Percentiles rank a stretch among this genome's conserved stretches.
These are phyloP conservation scores for Wallacemonas sp. DNA, from an alignment of 208 protist species.

Conservation along the genomic window DNA sequence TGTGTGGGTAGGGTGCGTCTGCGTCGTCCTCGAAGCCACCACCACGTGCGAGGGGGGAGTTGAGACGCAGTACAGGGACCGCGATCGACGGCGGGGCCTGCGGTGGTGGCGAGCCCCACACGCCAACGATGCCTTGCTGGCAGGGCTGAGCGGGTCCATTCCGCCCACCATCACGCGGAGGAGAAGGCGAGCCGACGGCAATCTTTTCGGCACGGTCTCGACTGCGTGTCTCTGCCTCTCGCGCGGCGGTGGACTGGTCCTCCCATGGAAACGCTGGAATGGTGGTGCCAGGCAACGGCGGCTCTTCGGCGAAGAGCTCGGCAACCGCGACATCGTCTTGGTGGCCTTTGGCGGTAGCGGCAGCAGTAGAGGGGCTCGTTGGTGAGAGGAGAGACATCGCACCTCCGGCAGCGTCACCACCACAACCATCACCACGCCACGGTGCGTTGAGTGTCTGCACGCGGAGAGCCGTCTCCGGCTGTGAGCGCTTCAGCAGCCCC, in stretches of 20 bases:
- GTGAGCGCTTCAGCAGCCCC: no score
- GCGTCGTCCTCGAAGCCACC: not conserved
- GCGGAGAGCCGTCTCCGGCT: no score
- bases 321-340: not conserved
- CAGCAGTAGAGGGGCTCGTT: not conserved
- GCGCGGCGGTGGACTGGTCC: no score
- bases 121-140: not conserved
- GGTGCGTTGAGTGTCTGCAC: no score
- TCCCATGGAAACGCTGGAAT: slow-evolving; percentile 2
- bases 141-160: not conserved
- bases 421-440: no score
- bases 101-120: not conserved
- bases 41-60: no score
- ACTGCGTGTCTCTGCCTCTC: no score
- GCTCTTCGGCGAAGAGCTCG: not conserved
- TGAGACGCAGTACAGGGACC: not conserved
- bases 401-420: no score
- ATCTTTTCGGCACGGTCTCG: no score
- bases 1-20: no score
- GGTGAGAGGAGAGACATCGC: no score
- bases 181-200: no score
- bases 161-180: not conserved
- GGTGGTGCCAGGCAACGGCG: not conserved
- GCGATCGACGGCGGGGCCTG: not conserved
- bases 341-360: not conserved